A percentile compares a stretch with the other conserved stretches of the same genome.
phyloP scores from a whole-genome alignment of 2,329 filamentous ascomycete species.

The Botryosphaeria dothidea region DNA sequence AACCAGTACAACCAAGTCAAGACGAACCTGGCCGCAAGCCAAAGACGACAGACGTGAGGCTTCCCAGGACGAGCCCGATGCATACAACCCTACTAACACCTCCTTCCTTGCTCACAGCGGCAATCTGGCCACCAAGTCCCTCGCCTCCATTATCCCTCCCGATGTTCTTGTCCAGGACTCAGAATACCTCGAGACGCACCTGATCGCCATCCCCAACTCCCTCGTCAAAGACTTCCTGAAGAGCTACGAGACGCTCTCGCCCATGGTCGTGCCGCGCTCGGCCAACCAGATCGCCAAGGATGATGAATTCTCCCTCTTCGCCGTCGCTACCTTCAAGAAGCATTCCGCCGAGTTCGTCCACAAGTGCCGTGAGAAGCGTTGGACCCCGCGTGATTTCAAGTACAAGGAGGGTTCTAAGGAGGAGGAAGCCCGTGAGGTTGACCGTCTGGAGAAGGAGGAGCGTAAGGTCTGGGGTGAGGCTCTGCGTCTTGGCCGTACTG shows the following conservation, averaged over 20 bases:
- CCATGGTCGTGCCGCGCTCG: constrained; percentile 93
- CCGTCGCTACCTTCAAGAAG: constrained; percentile 93
- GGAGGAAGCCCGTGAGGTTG: constrained; percentile 84
- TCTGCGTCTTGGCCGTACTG: constrained; percentile 80
- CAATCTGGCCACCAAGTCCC: constrained; percentile 90
- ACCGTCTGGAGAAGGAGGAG: constrained; percentile 79
- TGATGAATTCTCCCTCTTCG: constrained; percentile 85
- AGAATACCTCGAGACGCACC: constrained; percentile 94
- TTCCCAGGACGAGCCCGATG: not conserved
- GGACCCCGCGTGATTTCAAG: constrained; percentile 93
- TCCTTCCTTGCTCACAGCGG: constrained; percentile 56
- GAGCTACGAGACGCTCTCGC: constrained; percentile 82
- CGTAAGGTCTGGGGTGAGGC: constrained; percentile 92
- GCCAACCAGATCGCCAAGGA: constrained; percentile 78
- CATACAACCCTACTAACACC: not conserved
- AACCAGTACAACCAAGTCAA: constrained; percentile 92
- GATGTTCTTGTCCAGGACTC: constrained; percentile 80
- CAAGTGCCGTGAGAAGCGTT: constrained; percentile 89
- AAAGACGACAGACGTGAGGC: constrained; percentile 82
- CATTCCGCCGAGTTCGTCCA: constrained; percentile 82
- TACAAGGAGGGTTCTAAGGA: constrained; percentile 88
- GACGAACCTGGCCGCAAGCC: constrained; percentile 75
- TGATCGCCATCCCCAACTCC: constrained; percentile 81
- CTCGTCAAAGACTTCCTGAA: constrained; percentile 85
- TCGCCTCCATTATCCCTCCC: constrained; percentile 79